Conservation (phyloP, 78 protist genomes). For the Dictyostelium intermedium region DNA sequence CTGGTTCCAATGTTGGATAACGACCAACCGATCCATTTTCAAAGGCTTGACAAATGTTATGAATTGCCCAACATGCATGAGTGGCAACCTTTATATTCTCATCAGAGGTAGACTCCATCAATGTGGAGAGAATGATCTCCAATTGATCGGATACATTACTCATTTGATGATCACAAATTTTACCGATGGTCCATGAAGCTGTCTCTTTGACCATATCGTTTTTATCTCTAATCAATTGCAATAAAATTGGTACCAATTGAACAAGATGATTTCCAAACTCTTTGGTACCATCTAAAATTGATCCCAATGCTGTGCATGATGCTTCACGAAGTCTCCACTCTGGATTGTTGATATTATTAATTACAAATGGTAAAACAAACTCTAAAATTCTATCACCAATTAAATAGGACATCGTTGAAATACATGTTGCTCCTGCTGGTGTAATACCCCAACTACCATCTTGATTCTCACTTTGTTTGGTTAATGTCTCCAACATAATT, state of each 20-base stretch:
- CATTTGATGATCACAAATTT: slow-evolving; percentile 81
- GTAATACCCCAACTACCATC: slow-evolving; percentile 88
- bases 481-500: slow-evolving; percentile 59
- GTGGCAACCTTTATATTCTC: slow-evolving; percentile 85
- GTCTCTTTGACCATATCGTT: slow-evolving; percentile 85
- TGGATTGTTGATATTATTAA: slow-evolving; percentile 50
- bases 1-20: neutral
- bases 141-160: neutral
- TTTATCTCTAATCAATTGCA: slow-evolving; percentile 46
- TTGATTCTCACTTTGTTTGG: slow-evolving; percentile 86
- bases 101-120: slow-evolving; percentile 44
- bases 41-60: slow-evolving; percentile 60
- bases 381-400: slow-evolving; percentile 79
- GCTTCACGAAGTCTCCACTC: slow-evolving; percentile 90
- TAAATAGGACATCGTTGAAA: slow-evolving; percentile 66
- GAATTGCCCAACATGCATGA: slow-evolving; percentile 89
- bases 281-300: slow-evolving; percentile 57
- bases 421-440: slow-evolving; percentile 91
- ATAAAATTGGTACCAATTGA: slow-evolving; percentile 12
- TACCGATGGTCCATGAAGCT: slow-evolving; percentile 92
- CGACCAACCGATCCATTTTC: slow-evolving; percentile 59
- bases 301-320: slow-evolving; percentile 87
- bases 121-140: neutral
- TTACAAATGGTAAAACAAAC: slow-evolving; percentile 86
- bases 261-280: neutral